Evolutionary conservation across 2,329 filamentous ascomycete species (phyloP), one percentile per base, ranked within the genome.

Genomic region (Alternaria angustiovoidea): DNA sequence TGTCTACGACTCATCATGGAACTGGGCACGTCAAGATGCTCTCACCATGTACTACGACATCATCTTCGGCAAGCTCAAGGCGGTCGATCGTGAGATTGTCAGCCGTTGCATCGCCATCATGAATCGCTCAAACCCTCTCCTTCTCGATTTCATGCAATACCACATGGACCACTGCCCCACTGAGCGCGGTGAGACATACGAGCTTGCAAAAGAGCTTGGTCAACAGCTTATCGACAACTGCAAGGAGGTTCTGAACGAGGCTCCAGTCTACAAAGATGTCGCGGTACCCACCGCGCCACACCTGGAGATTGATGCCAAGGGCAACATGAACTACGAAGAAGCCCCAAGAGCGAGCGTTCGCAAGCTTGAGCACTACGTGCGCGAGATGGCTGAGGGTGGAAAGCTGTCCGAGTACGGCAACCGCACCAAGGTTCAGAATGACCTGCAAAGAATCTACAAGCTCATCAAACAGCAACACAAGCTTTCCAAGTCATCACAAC

Each of bases 361-460:
- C 72, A 99, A 99, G 83, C 87, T 99, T 44, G 95, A 99, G 82
- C 94, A 98, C 80, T 99, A 99, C 74, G 95, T 99, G 51, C 92
- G 92, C 76, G 93, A 98, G 79, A 98, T 99, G 95, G 94, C 94
- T 9, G 94, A 97, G 70, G 95, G 95, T 64, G 95, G 95, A 75
- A 98, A 97, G 82, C 96, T 99, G 71, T 97, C 94, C 30, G 95
- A 99, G 80, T 99, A 99, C 78, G 95, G 94, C 76, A 98, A 97
- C 83, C 90, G 95, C 43, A 95, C 94, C 67, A 99, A 98, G 86
- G 95, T 99, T 34, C 95, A 98, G 81, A 96, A 93, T 75, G 95
- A 98, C 76, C 86, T 99, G 42, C 90, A 91, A 75, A 92, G 92
- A 70, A 95, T 99, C 73, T 98, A 98, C 86, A 97, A 96, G 85